Evolutionary conservation across 1,284 basidiomycete genomes (phyloP).

Genomic region (Apiotrichum laibachii): DNA sequence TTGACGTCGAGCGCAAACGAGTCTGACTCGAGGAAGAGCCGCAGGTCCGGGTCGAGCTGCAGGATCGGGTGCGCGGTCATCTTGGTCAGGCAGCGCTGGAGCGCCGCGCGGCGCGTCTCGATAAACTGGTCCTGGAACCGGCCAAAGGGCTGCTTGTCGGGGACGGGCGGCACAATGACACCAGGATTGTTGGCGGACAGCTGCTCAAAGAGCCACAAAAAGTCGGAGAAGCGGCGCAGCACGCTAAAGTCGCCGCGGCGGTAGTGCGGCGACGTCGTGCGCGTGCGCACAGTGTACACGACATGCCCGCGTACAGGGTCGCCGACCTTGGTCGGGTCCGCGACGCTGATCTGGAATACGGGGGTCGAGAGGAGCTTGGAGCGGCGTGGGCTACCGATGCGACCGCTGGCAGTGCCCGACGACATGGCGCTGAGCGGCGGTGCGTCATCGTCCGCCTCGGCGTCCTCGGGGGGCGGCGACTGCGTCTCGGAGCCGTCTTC

Average conservation of each 20-base stretch:
- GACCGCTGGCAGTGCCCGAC: neutral
- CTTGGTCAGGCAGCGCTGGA: slow-evolving; percentile 87
- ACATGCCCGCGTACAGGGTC: slow-evolving; percentile 87
- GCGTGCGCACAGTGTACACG: slow-evolving; percentile 89
- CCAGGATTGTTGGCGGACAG: slow-evolving; percentile 91
- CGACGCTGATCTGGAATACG: slow-evolving; percentile 71
- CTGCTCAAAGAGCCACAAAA: slow-evolving; percentile 92
- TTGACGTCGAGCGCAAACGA: slow-evolving; percentile 75
- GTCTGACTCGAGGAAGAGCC: slow-evolving; percentile 83
- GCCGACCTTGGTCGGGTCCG: slow-evolving; percentile 89
- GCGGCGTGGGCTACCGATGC: slow-evolving; percentile 13
- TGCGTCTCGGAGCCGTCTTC: slow-evolving; percentile 24
- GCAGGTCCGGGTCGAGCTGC: slow-evolving; percentile 76
- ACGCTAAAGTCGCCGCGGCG: slow-evolving; percentile 81
- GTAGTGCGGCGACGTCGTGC: slow-evolving; percentile 79
- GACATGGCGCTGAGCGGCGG: neutral
- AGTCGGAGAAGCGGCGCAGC: slow-evolving; percentile 92
- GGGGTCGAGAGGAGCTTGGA: slow-evolving; percentile 32
- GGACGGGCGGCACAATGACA: slow-evolving; percentile 92
- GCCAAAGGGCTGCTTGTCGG: slow-evolving; percentile 88
- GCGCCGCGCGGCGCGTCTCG: slow-evolving; percentile 71
- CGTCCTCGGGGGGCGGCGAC: slow-evolving; percentile 19
- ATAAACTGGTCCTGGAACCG: slow-evolving; percentile 87
- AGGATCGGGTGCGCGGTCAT: slow-evolving; percentile 83
- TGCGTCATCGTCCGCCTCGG: slow-evolving; percentile 15